phyloP scores from a whole-genome alignment of 2,329 filamentous ascomycete genomes.

The Fusarium sp. region DNA sequence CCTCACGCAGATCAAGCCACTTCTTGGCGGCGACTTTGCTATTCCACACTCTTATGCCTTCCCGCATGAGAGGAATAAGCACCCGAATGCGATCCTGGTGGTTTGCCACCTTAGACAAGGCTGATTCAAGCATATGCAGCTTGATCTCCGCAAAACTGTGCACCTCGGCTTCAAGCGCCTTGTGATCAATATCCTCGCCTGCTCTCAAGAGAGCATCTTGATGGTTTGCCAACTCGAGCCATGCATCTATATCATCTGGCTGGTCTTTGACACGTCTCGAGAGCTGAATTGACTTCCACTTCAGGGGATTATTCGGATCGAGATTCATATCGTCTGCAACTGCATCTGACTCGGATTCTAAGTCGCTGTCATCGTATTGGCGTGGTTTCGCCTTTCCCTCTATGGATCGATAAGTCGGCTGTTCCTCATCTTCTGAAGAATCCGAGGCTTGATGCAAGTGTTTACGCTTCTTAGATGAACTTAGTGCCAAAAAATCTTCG shows the following conservation, averaged over 20 bases:
- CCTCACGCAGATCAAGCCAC: constrained; percentile 65
- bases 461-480: constrained; percentile 54
- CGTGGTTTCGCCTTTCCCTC: constrained; percentile 67
- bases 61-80: constrained; percentile 74
- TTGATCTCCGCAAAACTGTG: constrained; percentile 81
- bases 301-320: constrained; percentile 56
- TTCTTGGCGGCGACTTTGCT: constrained; percentile 65
- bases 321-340: constrained; percentile 48
- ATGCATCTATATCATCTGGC: constrained; percentile 74
- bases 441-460: constrained; percentile 44
- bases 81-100: constrained; percentile 66
- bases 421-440: constrained; percentile 58
- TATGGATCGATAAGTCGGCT: constrained; percentile 71
- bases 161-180: constrained; percentile 66
- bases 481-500: constrained; percentile 61
- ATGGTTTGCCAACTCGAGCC: constrained; percentile 81
- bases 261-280: constrained; percentile 69
- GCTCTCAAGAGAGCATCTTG: constrained; percentile 74
- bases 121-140: constrained; percentile 81
- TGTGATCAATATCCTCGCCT: constrained; percentile 55
- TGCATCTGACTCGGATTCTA: constrained; percentile 58
- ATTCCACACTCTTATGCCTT: constrained; percentile 80
- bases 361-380: constrained; percentile 58
- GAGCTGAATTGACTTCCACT: constrained; percentile 68
- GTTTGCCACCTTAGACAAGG: constrained; percentile 65